Percentiles rank a stretch among this genome's conserved stretches.
Conservation (phyloP, 2,329 filamentous ascomycete species). For the Camptophora hylomeconis region DNA sequence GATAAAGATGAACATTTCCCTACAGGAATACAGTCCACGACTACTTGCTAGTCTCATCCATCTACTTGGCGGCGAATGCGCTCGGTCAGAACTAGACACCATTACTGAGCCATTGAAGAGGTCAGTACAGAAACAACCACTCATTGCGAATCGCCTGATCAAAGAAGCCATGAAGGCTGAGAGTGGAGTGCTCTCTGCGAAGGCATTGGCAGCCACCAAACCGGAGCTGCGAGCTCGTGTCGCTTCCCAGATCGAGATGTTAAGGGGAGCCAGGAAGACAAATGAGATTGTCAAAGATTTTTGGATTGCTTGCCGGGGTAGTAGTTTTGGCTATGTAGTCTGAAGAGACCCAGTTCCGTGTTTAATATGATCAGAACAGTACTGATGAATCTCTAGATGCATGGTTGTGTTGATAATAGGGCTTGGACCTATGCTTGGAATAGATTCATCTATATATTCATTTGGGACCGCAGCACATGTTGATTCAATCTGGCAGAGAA, state of each 20-base stretch:
- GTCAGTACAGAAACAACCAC: constrained; percentile 29
- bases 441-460: no score
- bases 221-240: constrained; percentile 28
- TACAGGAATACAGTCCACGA: constrained; percentile 24
- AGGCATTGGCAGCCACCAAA: constrained; percentile 16
- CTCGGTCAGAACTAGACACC: constrained; percentile 31
- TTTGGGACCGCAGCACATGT: no score
- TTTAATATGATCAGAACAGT: no score
- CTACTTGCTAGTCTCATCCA: constrained; percentile 27
- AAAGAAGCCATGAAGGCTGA: constrained; percentile 22
- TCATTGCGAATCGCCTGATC: constrained; percentile 25
- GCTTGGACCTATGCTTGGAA: no score
- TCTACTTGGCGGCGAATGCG: constrained; percentile 30
- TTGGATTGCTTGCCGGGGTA: constrained; percentile 31
- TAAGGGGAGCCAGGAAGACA: constrained; percentile 27
- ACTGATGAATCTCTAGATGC: no score
- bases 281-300: constrained; percentile 27
- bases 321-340: constrained; percentile 15
- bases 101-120: constrained; percentile 29
- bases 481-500: no score
- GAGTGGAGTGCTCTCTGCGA: constrained; percentile 15
- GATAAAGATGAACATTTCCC: constrained; percentile 14
- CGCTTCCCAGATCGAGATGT: constrained; percentile 25
- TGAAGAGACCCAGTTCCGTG: no score
- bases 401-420: no score